Base-by-base conservation (phyloP, 1,139 yeast genomes). In the Suhomyces bokatorum region DNA sequence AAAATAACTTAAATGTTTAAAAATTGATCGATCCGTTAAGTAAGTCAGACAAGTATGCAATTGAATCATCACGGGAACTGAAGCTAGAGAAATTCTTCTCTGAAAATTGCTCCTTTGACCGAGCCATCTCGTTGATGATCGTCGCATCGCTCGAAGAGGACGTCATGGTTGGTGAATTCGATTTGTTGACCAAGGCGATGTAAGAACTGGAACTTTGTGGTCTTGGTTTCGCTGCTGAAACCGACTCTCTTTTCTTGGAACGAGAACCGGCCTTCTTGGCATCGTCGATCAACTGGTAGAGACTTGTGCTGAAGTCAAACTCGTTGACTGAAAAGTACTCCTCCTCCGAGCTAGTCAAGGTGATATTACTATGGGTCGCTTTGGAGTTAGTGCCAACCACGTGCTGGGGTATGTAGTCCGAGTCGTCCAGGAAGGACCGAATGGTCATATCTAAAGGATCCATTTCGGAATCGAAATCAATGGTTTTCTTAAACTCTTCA, bases 41-140 rank as follows among this genome's bases (percentile, higher is more conserved):
- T 13, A 66, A 54, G 32, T 63, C 72, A 15, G 72, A 62, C 37
- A 71, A 60, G 48, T 67, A 69, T 1, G 69, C 66, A 39, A 68
- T 58, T 6, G 73, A 67, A 26, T 63, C 73, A 6, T 36, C 33
- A n/a, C 39, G 31, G 12, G 50, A 30, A 34, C 31, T 22, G 17
- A 36, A 33, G 6, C 42, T 45, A 11, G 33, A 27, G 27, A 73
- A 45, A 96, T 93, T 49, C 80, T 80, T 50, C 89, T 88, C 62
- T 73, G 67, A 41, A 6, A 43, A n/a, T 14, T 16, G 41, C 12
- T 34, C 26, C 44, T 35, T 40, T 9, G 36, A 17, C 7, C 28
- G 36, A 10, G 5, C 20, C 24, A 22, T 40, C 26, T 59, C 64
- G 28, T 63, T 59, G 9, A 63, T 66, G 12, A 68, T 59, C 4